Evolutionary conservation across 2,329 filamentous ascomycete genomes (phyloP), one percentile per base, ranked within the genome.

Genomic region (Eutypella sp.): DNA sequence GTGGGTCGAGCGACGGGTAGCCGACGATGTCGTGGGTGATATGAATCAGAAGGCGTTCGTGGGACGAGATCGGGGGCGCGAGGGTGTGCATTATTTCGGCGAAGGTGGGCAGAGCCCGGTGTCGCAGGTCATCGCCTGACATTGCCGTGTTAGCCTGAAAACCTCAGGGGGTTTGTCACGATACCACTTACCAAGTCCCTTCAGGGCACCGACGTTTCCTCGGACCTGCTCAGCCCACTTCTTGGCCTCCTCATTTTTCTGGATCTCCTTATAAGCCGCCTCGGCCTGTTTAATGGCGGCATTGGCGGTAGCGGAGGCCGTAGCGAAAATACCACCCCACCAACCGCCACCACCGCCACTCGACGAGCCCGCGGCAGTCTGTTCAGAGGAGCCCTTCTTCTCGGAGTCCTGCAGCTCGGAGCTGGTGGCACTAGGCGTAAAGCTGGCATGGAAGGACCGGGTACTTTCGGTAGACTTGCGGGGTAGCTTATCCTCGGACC

Each of bases 31-130:
- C 93, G 72, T 99, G 93, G 8, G 92, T 96, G 53, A 93, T 95
- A 72, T 99, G 93, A 59, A 99, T 97, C 59, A 95, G 87, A 7
- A 99, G 85, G 41, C 92, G 88, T 70, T 99, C 93, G 69, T 99
- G 93, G 8, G 92, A 93, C 45, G 90, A 91, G 61, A 99, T 99
- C 10, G 93, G 93, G 39, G 93, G 93, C 0, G 93, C 93, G 53
- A 99, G 84, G 22, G 91, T 96, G 67, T 97, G 89, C 51, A 99
- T 81, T 59, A 99, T 86, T 61, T 90, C 89, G 63, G 91, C 92
- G 64, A 99, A 96, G 39, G 93, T 96, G 24, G 93, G 93, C 25
- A 99, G 75, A 47, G 93, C 93, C 57, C 89, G 86, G 57, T 85
- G 85, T 57, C 85, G 84, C 52, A 96, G 75, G 63, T 96, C 91